Percentiles rank a stretch among this genome's conserved stretches.
These are phyloP conservation scores for Pythium insidiosum DNA, from an alignment of 352 stramenopile genomes.

Conservation along the genomic window DNA sequence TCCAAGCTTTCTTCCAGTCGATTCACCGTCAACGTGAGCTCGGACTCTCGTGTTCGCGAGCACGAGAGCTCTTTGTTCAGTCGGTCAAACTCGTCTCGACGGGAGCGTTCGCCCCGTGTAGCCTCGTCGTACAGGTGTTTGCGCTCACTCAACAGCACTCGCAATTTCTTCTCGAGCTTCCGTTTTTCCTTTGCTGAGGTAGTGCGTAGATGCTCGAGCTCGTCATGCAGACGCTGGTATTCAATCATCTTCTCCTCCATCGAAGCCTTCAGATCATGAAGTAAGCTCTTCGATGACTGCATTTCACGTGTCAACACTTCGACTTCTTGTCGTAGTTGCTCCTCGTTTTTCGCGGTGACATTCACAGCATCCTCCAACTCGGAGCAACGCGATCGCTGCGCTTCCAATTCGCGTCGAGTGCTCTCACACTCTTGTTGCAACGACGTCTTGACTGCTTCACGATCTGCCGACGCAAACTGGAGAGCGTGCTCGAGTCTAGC, in stretches of 20 bases:
- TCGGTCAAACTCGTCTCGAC: conserved; percentile 12
- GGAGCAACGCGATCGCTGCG: too few species aligned
- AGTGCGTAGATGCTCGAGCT: background rate
- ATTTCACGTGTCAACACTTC: too few species aligned
- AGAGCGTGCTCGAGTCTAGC: background rate
- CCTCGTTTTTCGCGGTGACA: too few species aligned
- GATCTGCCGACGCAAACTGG: background rate
- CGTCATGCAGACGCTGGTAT: background rate
- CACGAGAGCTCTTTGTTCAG: conserved; percentile 3
- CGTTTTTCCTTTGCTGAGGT: conserved; percentile 28
- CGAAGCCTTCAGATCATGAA: too few species aligned
- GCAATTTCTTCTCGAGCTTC: conserved; percentile 48
- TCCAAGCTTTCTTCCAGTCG: background rate
- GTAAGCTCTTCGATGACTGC: too few species aligned
- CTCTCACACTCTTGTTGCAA: background rate
- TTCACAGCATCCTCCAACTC: too few species aligned
- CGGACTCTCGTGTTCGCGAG: background rate
- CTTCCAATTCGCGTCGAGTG: too few species aligned
- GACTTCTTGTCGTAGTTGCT: too few species aligned
- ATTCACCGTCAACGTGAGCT: background rate
- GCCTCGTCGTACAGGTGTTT: conserved; percentile 14
- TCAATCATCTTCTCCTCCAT: background rate
- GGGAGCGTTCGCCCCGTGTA: conserved; percentile 3
- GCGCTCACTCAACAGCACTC: conserved; percentile 21
- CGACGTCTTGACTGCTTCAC: background rate